These are phyloP conservation scores for Gracilaria domingensis DNA, from an alignment of 23 red algal genomes.

Conservation along the genomic window DNA sequence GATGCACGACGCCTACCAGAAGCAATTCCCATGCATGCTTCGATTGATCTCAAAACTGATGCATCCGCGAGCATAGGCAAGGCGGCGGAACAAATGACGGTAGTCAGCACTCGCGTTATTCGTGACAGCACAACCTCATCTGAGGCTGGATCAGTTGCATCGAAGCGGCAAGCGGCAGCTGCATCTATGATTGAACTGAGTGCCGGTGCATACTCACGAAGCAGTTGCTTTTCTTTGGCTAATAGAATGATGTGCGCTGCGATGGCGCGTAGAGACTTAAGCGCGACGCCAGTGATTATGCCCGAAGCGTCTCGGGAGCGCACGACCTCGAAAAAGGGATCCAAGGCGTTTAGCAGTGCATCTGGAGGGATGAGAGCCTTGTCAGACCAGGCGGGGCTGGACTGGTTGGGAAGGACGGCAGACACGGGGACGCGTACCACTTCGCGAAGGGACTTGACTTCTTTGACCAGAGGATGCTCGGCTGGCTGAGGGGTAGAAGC, in stretches of 20 bases:
- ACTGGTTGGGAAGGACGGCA: not conserved
- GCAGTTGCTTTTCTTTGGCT: slow-evolving; percentile 8
- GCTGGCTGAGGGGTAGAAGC: slow-evolving; percentile 53
- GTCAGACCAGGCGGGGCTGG: not conserved
- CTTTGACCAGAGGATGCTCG: slow-evolving; percentile 77
- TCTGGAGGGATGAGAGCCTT: slow-evolving; percentile 48
- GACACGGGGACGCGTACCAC: slow-evolving; percentile 38
- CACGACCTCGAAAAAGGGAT: slow-evolving; percentile 78
- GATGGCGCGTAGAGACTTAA: slow-evolving; percentile 57
- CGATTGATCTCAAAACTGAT: slow-evolving; percentile 48
- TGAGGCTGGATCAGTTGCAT: slow-evolving; percentile 69
- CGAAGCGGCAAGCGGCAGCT: slow-evolving; percentile 75
- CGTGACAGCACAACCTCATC: slow-evolving; percentile 87
- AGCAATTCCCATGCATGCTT: slow-evolving; percentile 73
- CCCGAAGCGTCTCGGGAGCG: slow-evolving; percentile 54
- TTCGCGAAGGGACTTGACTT: slow-evolving; percentile 73
- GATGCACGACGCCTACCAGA: slow-evolving; percentile 71
- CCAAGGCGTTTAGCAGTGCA: slow-evolving; percentile 57
- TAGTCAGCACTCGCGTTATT: slow-evolving; percentile 51
- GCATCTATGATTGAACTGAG: slow-evolving; percentile 71
- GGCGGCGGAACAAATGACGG: slow-evolving; percentile 25
- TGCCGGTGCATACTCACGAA: slow-evolving; percentile 43
- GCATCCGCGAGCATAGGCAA: slow-evolving; percentile 38
- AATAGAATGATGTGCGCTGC: slow-evolving; percentile 43
- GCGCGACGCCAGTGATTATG: slow-evolving; percentile 64